Evolutionary conservation across 2,329 filamentous ascomycete genomes (phyloP).

Genomic region (Verticillium klebahnii): DNA sequence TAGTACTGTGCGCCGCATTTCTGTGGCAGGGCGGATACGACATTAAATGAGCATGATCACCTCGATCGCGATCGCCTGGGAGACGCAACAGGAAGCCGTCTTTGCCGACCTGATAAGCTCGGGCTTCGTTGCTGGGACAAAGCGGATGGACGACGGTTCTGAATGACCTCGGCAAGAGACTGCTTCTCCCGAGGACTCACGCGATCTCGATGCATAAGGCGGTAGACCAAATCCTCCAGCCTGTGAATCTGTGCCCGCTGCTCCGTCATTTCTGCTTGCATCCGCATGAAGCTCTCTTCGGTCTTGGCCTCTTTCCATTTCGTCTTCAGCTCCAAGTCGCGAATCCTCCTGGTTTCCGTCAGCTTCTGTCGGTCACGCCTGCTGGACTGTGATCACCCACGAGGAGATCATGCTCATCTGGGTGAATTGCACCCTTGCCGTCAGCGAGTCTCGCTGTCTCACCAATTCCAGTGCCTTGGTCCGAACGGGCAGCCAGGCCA

Average conservation of each 20-base stretch:
- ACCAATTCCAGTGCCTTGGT: slow-evolving; percentile 40
- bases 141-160: slow-evolving; percentile 5
- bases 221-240: slow-evolving; percentile 20
- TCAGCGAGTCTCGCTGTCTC: slow-evolving; percentile 39
- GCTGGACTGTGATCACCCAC: slow-evolving; percentile 17
- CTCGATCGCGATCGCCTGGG: slow-evolving; percentile 8
- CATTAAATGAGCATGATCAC: slow-evolving; percentile 21
- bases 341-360: slow-evolving; percentile 19
- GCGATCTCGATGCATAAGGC: slow-evolving; percentile 17
- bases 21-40: slow-evolving; percentile 46
- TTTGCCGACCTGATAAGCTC: neutral
- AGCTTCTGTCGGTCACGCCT: neutral
- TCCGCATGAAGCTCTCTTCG: slow-evolving; percentile 19
- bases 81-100: slow-evolving; percentile 1
- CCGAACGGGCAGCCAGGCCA: slow-evolving; percentile 39
- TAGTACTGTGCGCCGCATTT: slow-evolving; percentile 40
- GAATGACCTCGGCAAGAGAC: slow-evolving; percentile 4
- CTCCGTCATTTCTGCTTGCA: slow-evolving; percentile 19
- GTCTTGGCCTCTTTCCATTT: slow-evolving; percentile 23
- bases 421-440: slow-evolving; percentile 39
- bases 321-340: slow-evolving; percentile 28
- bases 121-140: slow-evolving; percentile 4
- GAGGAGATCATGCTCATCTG: slow-evolving; percentile 45
- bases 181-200: slow-evolving; percentile 6
- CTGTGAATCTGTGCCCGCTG: slow-evolving; percentile 22